A percentile compares a stretch with the other conserved stretches of the same genome.
These are phyloP conservation scores for Polyplosphaeria fusca DNA, from an alignment of 495 filamentous ascomycete species.

Conservation along the genomic window DNA sequence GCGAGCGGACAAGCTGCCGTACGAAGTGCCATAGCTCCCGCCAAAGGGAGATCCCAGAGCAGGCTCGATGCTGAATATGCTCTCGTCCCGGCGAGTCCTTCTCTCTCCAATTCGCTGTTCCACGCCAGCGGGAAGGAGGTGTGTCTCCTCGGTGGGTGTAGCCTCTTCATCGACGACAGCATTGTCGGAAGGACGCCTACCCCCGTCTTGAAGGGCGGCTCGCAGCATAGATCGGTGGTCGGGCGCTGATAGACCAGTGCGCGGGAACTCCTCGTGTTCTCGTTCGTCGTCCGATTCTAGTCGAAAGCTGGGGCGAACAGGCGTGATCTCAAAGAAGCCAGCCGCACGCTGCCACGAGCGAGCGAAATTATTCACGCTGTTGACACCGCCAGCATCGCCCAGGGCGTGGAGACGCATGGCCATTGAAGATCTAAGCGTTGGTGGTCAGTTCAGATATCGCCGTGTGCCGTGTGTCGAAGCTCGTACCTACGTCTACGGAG, in stretches of 20 bases:
- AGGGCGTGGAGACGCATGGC: conserved; percentile 66
- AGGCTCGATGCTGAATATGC: conserved; percentile 61
- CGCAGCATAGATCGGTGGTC: conserved; percentile 48
- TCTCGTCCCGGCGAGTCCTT: conserved; percentile 36
- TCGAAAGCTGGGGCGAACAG: conserved; percentile 66
- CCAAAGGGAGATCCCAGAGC: conserved; percentile 62
- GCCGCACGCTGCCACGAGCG: conserved; percentile 92
- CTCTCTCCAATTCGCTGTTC: conserved; percentile 14
- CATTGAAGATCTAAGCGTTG: conserved; percentile 56
- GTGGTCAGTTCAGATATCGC: conserved; percentile 13
- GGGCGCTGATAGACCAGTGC: conserved; percentile 37
- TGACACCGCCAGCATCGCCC: conserved; percentile 80
- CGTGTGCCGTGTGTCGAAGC: conserved; percentile 1
- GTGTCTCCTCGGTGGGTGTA: conserved; percentile 15
- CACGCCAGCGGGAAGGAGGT: conserved; percentile 19
- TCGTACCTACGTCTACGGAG: conserved; percentile 31
- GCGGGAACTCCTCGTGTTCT: conserved; percentile 27
- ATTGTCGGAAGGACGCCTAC: conserved; percentile 24
- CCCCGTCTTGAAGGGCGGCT: conserved; percentile 44
- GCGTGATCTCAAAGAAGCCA: conserved; percentile 79
- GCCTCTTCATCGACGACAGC: conserved; percentile 30
- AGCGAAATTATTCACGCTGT: conserved; percentile 92
- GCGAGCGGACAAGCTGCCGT: conserved; percentile 70
- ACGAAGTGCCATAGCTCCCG: conserved; percentile 71
- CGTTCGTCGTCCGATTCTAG: conserved; percentile 51